Base-by-base conservation (phyloP, 192 early-diverging fungal genomes). In the Coemansia sp. region DNA sequence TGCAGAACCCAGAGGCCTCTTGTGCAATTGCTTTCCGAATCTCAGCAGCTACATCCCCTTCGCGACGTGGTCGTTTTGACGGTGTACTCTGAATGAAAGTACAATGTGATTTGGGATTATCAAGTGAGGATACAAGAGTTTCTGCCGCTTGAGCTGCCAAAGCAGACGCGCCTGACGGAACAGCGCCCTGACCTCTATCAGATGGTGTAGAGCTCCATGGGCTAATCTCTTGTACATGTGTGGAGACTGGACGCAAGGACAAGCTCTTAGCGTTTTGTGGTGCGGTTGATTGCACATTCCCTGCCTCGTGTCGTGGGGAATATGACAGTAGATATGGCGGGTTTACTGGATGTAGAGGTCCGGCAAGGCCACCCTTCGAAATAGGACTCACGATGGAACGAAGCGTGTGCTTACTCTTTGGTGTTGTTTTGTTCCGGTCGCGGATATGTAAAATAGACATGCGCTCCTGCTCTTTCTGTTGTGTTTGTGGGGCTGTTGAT, bases 1-100 rank as follows among this genome's bases (percentile, higher is more conserved):
- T 68, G 61, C 68, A 60, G 53, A 72, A 81, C 22, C 69, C 79
- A 0, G 79, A 81, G 12, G 44, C 55, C 16, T 65, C 64, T 38
- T 43, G 67, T 19, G 70, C 11, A 16, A 68, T 45, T 2, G 37
- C 68, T 16, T 39, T 16, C 20, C 48, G 37, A 40, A 81, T 49
- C 65, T 76, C 74, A 11, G 70, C 14, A 3, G 66, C 45, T 3
- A 71, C 68, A 12, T 51, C 32, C n/a, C 74, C 72, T 8, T 70
- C 55, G 42, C 60, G 55, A 14, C 74, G 70, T n/a, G 13, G 63
- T 10, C 74, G 66, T 65, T 81, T 81, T 19, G 74, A 64, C 5
- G 79, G 71, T 9, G 71, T 66, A 11, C 5, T 37, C 20, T 19
- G 5, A 22, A 43, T 12, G 46, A 20, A 16, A 19, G 16, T 17